These are phyloP conservation scores for Megacollybia marginata DNA, from an alignment of 768 basidiomycete genomes.

Conservation along the genomic window DNA sequence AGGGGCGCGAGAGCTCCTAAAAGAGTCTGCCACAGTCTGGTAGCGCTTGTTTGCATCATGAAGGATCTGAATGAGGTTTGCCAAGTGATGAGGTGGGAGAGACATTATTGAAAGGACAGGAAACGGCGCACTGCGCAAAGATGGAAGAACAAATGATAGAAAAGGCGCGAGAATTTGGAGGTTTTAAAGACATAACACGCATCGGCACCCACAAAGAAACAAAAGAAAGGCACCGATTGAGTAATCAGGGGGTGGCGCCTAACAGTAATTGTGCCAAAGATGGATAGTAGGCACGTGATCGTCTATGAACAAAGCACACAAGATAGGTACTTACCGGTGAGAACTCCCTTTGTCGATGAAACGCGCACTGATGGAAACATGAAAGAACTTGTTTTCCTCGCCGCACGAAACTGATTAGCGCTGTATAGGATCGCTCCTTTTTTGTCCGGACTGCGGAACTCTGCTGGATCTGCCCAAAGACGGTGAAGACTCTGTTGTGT, in stretches of 20 bases:
- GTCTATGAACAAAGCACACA: constrained; percentile 18
- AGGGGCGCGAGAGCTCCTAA: constrained; percentile 26
- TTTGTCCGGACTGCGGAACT: constrained; percentile 92
- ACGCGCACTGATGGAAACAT: neutral
- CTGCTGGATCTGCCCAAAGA: constrained; percentile 76
- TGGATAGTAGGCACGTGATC: no score
- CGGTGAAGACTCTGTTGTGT: constrained; percentile 65
- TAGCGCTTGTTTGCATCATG: constrained; percentile 37
- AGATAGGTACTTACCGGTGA: constrained; percentile 28
- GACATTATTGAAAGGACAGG: neutral
- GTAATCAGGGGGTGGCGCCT: no score
- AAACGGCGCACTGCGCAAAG: constrained; percentile 1
- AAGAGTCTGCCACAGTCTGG: constrained; percentile 25
- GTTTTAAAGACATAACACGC: constrained; percentile 2
- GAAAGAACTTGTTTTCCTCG: no score
- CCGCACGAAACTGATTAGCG: no score
- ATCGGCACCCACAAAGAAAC: no score
- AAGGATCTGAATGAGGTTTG: constrained; percentile 32
- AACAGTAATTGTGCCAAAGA: no score
- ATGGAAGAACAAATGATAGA: neutral
- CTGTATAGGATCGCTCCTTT: constrained; percentile 74
- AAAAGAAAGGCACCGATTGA: no score
- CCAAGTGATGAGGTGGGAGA: constrained; percentile 20
- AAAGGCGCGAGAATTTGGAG: neutral
- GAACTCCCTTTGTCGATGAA: constrained; percentile 3